A percentile compares a stretch with the other conserved stretches of the same genome.
phyloP scores from a whole-genome alignment of 768 basidiomycete species.

The Plicaturopsis crispa region DNA sequence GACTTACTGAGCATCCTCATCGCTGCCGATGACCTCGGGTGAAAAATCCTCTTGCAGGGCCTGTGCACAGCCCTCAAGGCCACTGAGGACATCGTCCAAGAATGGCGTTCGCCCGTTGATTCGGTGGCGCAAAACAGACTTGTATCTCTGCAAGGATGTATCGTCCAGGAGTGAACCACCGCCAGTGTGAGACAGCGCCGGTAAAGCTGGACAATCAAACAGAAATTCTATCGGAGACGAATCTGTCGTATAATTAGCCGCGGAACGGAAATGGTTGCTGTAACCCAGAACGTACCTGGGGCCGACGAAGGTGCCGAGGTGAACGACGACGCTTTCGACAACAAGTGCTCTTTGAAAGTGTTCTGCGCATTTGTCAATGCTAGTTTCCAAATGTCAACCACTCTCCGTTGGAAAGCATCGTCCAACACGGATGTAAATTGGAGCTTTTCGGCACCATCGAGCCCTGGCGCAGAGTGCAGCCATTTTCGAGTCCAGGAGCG shows the following conservation, averaged over 20 bases:
- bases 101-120: constrained; percentile 58
- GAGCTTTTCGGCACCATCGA: constrained; percentile 40
- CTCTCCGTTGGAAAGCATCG: constrained; percentile 42
- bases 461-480: constrained; percentile 29
- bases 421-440: constrained; percentile 43
- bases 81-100: constrained; percentile 48
- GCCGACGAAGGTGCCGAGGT: too few relatives aligned
- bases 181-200: constrained; percentile 32
- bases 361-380: constrained; percentile 36
- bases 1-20: constrained; percentile 37
- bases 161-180: constrained; percentile 26
- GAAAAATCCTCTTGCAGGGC: constrained; percentile 54
- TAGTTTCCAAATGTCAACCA: constrained; percentile 51
- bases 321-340: constrained; percentile 27
- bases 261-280: too few relatives aligned
- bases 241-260: too few relatives aligned
- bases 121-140: constrained; percentile 50
- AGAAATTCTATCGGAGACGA: constrained; percentile 44
- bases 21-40: constrained; percentile 32
- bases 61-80: constrained; percentile 52
- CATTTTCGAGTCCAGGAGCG: constrained; percentile 43
- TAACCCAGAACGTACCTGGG: too few relatives aligned
- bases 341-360: constrained; percentile 38
- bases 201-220: constrained; percentile 45
- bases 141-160: constrained; percentile 54